Percentiles rank a stretch among this genome's conserved stretches.
Conservation (phyloP, 1,284 basidiomycete genomes). For the Pseudozyma hubeiensis region DNA sequence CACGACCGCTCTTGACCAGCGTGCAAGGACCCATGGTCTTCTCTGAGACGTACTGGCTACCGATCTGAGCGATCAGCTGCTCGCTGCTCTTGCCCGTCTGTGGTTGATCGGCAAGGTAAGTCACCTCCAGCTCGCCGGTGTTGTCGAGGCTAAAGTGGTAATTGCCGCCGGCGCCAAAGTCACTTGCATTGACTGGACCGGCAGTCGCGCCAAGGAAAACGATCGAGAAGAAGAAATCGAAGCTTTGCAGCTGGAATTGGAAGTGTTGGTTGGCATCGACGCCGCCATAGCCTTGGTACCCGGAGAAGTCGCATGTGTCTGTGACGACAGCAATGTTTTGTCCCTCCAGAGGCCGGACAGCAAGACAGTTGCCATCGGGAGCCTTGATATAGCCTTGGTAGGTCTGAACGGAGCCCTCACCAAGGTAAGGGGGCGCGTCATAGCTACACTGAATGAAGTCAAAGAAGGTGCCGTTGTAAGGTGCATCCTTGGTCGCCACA, state of each 20-base stretch:
- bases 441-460: too few relatives aligned
- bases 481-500: too few relatives aligned
- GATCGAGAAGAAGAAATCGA: slow-evolving; percentile 4
- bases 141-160: background rate
- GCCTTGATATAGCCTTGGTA: too few relatives aligned
- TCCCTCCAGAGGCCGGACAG: too few relatives aligned
- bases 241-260: slow-evolving; percentile 13
- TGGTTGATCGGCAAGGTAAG: background rate
- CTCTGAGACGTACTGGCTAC: background rate
- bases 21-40: too few relatives aligned
- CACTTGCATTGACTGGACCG: slow-evolving; percentile 1
- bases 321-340: background rate
- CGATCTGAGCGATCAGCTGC: slow-evolving; percentile 15
- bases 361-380: too few relatives aligned
- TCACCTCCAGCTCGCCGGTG: background rate
- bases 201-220: slow-evolving; percentile 12
- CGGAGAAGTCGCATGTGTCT: slow-evolving; percentile 4
- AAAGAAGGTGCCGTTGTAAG: too few relatives aligned
- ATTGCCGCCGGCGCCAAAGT: slow-evolving; percentile 3
- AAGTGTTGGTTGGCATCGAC: slow-evolving; percentile 18
- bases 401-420: too few relatives aligned
- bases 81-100: slow-evolving; percentile 1
- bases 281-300: background rate
- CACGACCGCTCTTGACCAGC: too few relatives aligned
- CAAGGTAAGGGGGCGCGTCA: too few relatives aligned